Base-by-base conservation (phyloP, 345 rosid genomes). In the Anacardium occidentale region DNA sequence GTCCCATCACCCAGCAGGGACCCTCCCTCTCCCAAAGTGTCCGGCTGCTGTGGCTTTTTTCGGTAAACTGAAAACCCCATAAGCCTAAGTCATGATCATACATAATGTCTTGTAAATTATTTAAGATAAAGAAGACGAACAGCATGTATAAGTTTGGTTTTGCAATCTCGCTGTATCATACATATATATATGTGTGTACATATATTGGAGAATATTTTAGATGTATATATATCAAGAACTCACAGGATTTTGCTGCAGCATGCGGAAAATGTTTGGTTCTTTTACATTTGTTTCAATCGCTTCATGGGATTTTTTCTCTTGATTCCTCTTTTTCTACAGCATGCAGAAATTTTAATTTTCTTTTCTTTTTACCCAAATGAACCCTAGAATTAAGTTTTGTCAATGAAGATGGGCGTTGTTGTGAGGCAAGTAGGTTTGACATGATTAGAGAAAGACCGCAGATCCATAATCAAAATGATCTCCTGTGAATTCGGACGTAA, bases 21-120 rank as follows among this genome's bases (percentile, higher is more conserved):
- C 73, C 97, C 93, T 0, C 88, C 93, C 13, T 83, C 93, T 47
- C 98, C 91, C 5, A 90, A 89, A 74, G 76, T 87, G 61, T 76
- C 80, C 12, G 86, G 86, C 15, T 89, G 97, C 73, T 89, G 92
- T 66, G 82, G 83, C 63, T 7, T 85, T 57, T 29, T 82, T 89
- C 37, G 83, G 74, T 44, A 90, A 73, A 68, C 64, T 45, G 24
- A 10, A 54, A 48, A 32, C 62, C 77, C 37, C 66, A 34, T 24
- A 79, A 72, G 37, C 71, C 57, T 15, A 70, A 58, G 78, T 68
- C 44, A 10, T 40, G 66, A 21, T 40, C 66, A 42, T 18, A 6
- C 51, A 62, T 37, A 13, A n/a, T 62, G 51, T 13, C 26, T 59
- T 59, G 32, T 62, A 62, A 25, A 40, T 62, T 14, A 37, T 15